Base-by-base conservation (phyloP, 805 yeast species). In the Henningerozyma blattae region DNA sequence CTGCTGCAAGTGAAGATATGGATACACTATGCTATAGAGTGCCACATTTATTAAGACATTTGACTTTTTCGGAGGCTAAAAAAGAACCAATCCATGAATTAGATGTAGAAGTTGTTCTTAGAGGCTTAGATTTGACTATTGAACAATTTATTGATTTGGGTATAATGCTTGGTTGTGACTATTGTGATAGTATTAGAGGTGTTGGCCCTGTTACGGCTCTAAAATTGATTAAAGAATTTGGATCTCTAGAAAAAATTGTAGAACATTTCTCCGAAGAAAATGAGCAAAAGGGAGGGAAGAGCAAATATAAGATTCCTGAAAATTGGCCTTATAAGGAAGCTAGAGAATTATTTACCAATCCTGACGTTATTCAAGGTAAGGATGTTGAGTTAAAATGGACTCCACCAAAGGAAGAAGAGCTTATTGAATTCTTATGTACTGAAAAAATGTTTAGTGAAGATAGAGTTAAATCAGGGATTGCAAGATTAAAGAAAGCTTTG, bases 1-100 rank as follows among this genome's bases (percentile, higher is more conserved):
- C 94, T 7, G 95, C 97, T 3, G 98, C 96, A 1, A 81, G 94
- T 5, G 98, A 91, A 56, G 98, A 91, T 72, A 91, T 91, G 98
- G 98, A 91, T 59, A 91, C 98, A 1, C 57, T 91, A 36, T 91
- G 97, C 50, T 91, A 89, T 53, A 77, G 75, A 36, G 83, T 97
- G 2, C 91, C 94, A 5, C 75, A 62, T 39, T 61, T 91, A 34
- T 65, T 91, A 40, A 71, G 98, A 44, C 94, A 91, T 54, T 67
- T 91, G 56, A 91, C 97, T 0, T 91, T 87, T 44, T 76, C 96
- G 1, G 98, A 91, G 52, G 89, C 94, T 19, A 71, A 94, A 47
- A 91, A 91, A 56, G 72, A 83, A 56, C 96, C 96, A 12, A 79
- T 91, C 32, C 84, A 83, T 42, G 95, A 91, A 53, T 76, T 84